A percentile compares a stretch with the other conserved stretches of the same genome.
Evolutionary conservation across 257 asterid genomes (phyloP).

Genomic region (Solanum okadae): DNA sequence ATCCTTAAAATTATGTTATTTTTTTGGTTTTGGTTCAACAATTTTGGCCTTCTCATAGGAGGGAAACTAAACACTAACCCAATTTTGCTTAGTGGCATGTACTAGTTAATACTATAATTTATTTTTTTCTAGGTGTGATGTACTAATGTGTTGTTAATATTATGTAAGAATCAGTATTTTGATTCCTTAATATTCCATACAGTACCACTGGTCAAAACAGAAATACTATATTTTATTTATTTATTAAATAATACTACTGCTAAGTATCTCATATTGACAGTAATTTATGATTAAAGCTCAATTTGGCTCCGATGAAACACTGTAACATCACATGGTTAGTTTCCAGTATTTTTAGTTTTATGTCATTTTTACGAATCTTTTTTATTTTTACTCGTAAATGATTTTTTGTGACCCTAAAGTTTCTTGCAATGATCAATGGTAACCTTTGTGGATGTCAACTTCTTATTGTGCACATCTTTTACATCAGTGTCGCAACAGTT

Average conservation of each 20-base stretch:
- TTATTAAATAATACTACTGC: neutral
- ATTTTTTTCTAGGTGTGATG: neutral
- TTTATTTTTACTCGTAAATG: neutral
- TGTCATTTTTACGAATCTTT: neutral
- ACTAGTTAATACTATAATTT: neutral
- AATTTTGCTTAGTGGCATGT: conserved; percentile 1
- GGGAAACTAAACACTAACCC: neutral
- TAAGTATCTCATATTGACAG: neutral
- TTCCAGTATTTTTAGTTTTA: neutral
- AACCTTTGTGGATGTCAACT: neutral
- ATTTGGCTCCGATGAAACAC: neutral
- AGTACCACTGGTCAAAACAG: neutral
- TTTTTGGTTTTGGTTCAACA: neutral
- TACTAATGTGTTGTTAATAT: neutral
- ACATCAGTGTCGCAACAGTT: neutral
- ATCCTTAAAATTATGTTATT: neutral
- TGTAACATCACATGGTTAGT: neutral
- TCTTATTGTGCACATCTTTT: neutral
- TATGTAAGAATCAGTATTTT: neutral
- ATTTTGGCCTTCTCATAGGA: neutral
- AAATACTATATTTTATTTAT: neutral
- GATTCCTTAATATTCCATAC: neutral
- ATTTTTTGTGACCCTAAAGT: neutral
- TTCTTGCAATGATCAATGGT: neutral
- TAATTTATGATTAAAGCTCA: neutral